Conservation (phyloP, 176 grass and related monocot species). For the Themeda triandra region DNA sequence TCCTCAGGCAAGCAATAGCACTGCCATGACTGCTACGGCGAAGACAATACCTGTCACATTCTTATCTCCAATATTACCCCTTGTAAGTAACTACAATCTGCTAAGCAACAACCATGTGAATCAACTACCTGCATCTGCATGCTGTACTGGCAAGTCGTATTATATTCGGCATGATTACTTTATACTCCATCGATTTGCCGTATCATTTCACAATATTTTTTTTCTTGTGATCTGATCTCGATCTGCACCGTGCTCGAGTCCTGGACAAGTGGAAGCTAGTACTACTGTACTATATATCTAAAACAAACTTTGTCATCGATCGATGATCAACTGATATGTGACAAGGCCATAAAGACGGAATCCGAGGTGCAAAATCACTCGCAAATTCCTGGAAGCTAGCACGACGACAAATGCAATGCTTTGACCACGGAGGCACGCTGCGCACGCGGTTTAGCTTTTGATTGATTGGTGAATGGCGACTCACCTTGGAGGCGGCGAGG, state of each 20-base stretch:
- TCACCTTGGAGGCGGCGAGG: conserved; percentile 59
- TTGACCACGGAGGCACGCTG: no score
- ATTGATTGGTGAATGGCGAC: background rate
- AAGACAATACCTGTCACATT: background rate
- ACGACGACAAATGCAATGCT: background rate
- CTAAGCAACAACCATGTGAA: conserved; percentile 16
- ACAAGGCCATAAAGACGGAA: background rate
- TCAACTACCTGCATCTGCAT: conserved; percentile 3
- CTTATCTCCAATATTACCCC: no score
- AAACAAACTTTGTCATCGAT: background rate
- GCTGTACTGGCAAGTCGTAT: background rate
- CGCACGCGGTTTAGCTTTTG: background rate
- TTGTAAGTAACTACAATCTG: background rate
- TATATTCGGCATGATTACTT: background rate
- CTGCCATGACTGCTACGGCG: background rate
- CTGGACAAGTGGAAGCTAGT: no score
- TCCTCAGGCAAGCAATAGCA: background rate
- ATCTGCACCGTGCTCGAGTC: no score
- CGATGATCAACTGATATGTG: background rate
- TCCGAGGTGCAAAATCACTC: background rate
- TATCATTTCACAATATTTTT: no score
- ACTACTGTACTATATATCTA: no score
- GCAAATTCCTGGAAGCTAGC: background rate
- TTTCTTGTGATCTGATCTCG: no score
- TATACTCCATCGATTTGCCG: background rate